Evolutionary conservation across 176 grass and related monocot genomes (phyloP).

Genomic region (Echinochloa phyllopogon): DNA sequence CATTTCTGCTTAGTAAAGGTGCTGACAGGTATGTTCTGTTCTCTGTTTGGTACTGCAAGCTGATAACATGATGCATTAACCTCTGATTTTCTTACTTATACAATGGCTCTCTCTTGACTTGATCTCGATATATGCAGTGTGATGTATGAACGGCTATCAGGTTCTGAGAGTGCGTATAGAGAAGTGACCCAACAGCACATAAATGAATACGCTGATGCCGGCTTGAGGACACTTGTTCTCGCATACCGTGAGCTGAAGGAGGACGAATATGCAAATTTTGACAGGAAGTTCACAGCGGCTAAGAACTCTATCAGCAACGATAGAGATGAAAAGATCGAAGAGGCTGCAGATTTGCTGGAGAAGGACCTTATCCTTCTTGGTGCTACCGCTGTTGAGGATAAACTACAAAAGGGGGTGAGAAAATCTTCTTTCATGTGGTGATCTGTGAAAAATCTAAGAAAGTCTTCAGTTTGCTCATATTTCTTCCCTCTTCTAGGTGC

Average conservation of each 20-base stretch:
- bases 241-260: slow-evolving; percentile 75
- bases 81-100: not conserved
- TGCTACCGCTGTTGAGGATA: slow-evolving; percentile 91
- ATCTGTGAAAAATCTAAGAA: not conserved
- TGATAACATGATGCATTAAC: slow-evolving; percentile 12
- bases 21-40: slow-evolving; percentile 75
- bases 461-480: slow-evolving; percentile 27
- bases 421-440: slow-evolving; percentile 14
- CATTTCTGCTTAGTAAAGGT: slow-evolving; percentile 80
- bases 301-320: slow-evolving; percentile 74
- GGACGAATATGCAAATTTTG: slow-evolving; percentile 67
- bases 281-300: slow-evolving; percentile 60
- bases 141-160: slow-evolving; percentile 82
- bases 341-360: slow-evolving; percentile 66
- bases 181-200: slow-evolving; percentile 82
- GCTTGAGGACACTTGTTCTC: slow-evolving; percentile 85
- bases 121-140: slow-evolving; percentile 55
- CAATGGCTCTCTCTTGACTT: slow-evolving; percentile 30
- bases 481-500: slow-evolving; percentile 57
- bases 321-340: slow-evolving; percentile 79
- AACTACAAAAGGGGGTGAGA: slow-evolving; percentile 84
- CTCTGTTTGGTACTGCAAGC: not conserved
- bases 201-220: slow-evolving; percentile 84
- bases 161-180: slow-evolving; percentile 44
- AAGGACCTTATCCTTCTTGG: slow-evolving; percentile 84